Conservation (phyloP, 2,329 filamentous ascomycete genomes). For the Penicillium hordei region DNA sequence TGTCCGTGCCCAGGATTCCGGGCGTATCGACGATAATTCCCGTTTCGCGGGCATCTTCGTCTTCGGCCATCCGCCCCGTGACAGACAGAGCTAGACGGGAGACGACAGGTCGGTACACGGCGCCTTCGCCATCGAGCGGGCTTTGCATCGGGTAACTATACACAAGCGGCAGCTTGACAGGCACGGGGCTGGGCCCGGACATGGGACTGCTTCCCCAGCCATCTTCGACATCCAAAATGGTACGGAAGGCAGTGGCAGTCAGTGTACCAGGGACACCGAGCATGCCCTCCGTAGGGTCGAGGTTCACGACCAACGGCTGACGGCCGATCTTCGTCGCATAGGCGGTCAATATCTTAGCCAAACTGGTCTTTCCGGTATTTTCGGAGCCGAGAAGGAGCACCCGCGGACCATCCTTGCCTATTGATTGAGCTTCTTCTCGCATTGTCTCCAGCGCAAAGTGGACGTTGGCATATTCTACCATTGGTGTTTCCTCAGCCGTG, state of each 20-base stretch:
- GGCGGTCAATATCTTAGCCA: slow-evolving; percentile 72
- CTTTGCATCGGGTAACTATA: slow-evolving; percentile 79
- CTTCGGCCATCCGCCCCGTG: slow-evolving; percentile 73
- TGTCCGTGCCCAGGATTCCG: slow-evolving; percentile 65
- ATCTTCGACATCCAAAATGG: slow-evolving; percentile 82
- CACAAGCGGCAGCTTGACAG: slow-evolving; percentile 87
- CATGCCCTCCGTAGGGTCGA: slow-evolving; percentile 79
- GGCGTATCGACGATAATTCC: slow-evolving; percentile 87
- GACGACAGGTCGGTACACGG: slow-evolving; percentile 70
- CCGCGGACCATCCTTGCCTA: slow-evolving; percentile 65
- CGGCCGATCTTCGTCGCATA: slow-evolving; percentile 74
- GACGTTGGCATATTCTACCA: slow-evolving; percentile 77
- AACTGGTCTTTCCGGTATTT: slow-evolving; percentile 77
- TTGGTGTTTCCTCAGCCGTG: slow-evolving; percentile 74
- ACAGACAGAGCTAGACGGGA: slow-evolving; percentile 77
- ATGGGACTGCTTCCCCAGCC: slow-evolving; percentile 90
- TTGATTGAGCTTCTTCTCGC: slow-evolving; percentile 60
- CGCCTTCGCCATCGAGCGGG: slow-evolving; percentile 67
- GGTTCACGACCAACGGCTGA: slow-evolving; percentile 79
- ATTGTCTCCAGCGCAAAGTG: slow-evolving; percentile 81
- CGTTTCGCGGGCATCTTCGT: slow-evolving; percentile 66
- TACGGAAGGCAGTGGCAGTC: slow-evolving; percentile 82
- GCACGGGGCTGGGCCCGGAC: slow-evolving; percentile 81
- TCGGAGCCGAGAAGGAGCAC: slow-evolving; percentile 79
- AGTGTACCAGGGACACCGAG: slow-evolving; percentile 76